Evolutionary conservation across 2,329 filamentous ascomycete genomes (phyloP), one percentile per base, ranked within the genome.

Genomic region (Ceratocystis variospora): DNA sequence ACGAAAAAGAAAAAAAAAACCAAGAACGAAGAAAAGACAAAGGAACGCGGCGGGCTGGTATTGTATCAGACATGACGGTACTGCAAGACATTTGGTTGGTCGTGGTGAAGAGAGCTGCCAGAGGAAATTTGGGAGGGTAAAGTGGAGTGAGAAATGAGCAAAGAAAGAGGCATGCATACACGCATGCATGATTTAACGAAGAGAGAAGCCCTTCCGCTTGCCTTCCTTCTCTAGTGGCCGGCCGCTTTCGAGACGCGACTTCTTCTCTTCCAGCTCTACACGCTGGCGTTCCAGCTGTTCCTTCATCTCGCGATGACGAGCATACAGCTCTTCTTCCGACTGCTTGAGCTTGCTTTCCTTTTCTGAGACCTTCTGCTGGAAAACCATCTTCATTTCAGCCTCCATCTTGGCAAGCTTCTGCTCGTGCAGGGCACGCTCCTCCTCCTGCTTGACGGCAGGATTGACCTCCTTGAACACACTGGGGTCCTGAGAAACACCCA

Each of bases 401-500:
- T 99, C 94, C 94, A 99, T 99, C 90, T 99, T 99, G 78, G 93
- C 90, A 72, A 99, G 90, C 83, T 99, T 99, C 83, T 96, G 92
- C 80, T 99, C 94, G 83, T 99, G 94, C 72, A 99, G 83, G 70
- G 89, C 87, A 73, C 94, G 90, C 83, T 99, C 94, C 80, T 99
- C 94, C 78, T 99, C 94, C 80, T 99, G 94, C 87, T 99, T 99
- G 79, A 97, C 94, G 61, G 94, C 93, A 70, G 94, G 94, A 85
- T 99, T 99, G 83, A 99, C 91, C 86, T 99, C 94, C 86, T 99
- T 99, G 89, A 99, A 99, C 72, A 99, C 94, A 76, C 89, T 96
- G 72, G 92, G 92, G 79, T 99, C 94, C 77, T 99, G 94, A 71
- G 93, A 92, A 72, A 99, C 93, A 76, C 94, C 94, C 93, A 99